Conservation (phyloP, 1,139 yeast species). For the Magnusiomyces starmeri region DNA sequence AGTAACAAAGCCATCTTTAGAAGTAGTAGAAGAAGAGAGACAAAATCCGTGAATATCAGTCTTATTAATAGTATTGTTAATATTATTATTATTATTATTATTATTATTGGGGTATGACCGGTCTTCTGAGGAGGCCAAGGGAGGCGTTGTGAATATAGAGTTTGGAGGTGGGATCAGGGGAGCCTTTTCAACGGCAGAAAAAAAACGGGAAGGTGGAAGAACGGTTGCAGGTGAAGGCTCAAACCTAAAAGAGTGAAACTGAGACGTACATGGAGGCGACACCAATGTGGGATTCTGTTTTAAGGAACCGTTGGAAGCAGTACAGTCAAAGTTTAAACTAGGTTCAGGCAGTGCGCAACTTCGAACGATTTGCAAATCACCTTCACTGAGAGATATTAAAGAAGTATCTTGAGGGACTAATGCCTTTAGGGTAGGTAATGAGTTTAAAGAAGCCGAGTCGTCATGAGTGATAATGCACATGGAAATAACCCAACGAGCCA, state of each 20-base stretch:
- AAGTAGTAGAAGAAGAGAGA: neutral
- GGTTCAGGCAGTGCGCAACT: conserved; percentile 30
- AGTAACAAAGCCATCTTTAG: conserved; percentile 23
- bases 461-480: neutral
- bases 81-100: no score
- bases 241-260: conserved; percentile 25
- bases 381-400: conserved; percentile 23
- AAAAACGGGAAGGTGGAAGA: conserved; percentile 3
- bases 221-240: conserved; percentile 8
- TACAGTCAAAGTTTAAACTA: conserved; percentile 9
- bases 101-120: no score
- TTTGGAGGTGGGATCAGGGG: neutral
- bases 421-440: neutral
- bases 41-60: neutral
- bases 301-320: neutral
- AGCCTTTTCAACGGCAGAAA: neutral
- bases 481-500: neutral
- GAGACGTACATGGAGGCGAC: conserved; percentile 7
- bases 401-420: neutral
- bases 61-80: neutral
- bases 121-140: no score
- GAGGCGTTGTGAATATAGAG: neutral
- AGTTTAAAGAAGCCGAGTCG: neutral
- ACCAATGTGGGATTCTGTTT: neutral
- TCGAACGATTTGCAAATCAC: conserved; percentile 28